A percentile compares a stretch with the other conserved stretches of the same genome.
phyloP scores from a whole-genome alignment of 78 protist species.

The Dictyostelium firmibasis region DNA sequence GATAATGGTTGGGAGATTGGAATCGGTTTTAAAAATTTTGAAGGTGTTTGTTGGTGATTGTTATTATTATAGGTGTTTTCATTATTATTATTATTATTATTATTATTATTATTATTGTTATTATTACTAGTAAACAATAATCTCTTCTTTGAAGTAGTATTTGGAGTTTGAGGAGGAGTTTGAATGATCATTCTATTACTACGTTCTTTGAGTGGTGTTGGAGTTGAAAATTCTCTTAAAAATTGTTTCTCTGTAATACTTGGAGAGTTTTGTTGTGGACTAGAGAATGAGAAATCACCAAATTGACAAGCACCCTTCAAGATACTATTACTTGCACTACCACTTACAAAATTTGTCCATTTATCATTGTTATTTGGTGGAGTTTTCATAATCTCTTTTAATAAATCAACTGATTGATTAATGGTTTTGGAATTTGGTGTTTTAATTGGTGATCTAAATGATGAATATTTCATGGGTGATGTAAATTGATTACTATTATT shows the following conservation, averaged over 20 bases:
- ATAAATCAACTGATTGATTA: conserved; percentile 16
- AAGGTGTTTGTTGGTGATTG: neutral
- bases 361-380: conserved; percentile 17
- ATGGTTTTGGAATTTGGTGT: conserved; percentile 4
- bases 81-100: neutral
- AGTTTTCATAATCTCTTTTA: conserved; percentile 29
- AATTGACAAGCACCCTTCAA: neutral
- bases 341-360: neutral
- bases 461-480: neutral
- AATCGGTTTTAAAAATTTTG: neutral
- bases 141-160: neutral
- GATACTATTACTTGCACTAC: neutral
- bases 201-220: conserved; percentile 17
- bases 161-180: neutral
- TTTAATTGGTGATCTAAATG: conserved; percentile 7
- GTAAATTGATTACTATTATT: neutral
- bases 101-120: neutral
- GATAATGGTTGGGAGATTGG: neutral
- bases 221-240: conserved; percentile 23
- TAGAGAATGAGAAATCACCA: conserved; percentile 9
- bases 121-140: conserved; percentile 11
- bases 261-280: conserved; percentile 4
- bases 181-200: neutral
- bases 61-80: neutral
- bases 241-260: neutral